phyloP scores from a whole-genome alignment of 2,329 filamentous ascomycete species.

The Paecilomyces fulvus region DNA sequence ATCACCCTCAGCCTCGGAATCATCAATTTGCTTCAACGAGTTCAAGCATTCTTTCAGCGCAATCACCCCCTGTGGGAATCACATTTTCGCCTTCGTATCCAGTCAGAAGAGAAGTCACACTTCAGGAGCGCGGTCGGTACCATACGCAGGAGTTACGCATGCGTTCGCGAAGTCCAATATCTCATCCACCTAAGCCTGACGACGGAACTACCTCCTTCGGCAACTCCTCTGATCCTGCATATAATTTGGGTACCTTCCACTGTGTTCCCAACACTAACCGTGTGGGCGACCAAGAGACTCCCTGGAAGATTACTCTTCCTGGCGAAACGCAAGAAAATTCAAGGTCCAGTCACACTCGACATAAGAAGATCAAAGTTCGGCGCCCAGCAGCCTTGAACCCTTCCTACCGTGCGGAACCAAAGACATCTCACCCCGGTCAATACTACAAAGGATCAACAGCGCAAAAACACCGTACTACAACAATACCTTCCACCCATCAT shows the following conservation, averaged over 20 bases:
- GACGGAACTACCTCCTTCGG: constrained; percentile 13
- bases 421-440: not conserved
- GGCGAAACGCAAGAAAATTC: constrained; percentile 9
- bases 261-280: constrained; percentile 22
- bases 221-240: constrained; percentile 16
- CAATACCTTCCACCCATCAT: too few species aligned
- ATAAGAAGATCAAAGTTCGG: not conserved
- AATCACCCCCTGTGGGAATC: constrained; percentile 5
- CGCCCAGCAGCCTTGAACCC: not conserved
- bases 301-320: constrained; percentile 28
- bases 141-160: constrained; percentile 27
- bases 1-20: not conserved
- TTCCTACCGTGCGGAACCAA: not conserved
- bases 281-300: constrained; percentile 27
- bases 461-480: not conserved
- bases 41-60: constrained; percentile 4
- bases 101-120: not conserved
- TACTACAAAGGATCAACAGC: not conserved
- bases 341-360: constrained; percentile 2
- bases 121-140: constrained; percentile 9
- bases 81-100: constrained; percentile 4
- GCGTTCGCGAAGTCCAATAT: constrained; percentile 27
- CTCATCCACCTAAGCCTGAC: constrained; percentile 16
- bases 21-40: not conserved
- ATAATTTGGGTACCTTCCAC: constrained; percentile 25